Percentiles rank a stretch among this genome's conserved stretches.
These are phyloP conservation scores for Penicillium crustosum DNA, from an alignment of 2,329 filamentous ascomycete genomes.

Conservation along the genomic window DNA sequence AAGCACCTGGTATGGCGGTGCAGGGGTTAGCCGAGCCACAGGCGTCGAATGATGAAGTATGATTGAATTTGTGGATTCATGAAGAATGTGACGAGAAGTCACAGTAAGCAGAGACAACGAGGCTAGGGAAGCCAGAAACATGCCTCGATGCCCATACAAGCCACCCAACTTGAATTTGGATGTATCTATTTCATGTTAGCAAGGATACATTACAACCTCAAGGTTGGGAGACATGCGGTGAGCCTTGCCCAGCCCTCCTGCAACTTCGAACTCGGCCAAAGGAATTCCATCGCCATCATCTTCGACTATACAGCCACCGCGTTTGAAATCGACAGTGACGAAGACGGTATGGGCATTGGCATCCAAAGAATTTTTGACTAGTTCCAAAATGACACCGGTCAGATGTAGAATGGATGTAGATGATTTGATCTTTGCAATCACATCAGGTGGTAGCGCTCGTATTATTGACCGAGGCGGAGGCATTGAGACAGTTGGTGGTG, in stretches of 20 bases:
- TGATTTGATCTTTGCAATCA: constrained; percentile 77
- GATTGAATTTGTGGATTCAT: constrained; percentile 59
- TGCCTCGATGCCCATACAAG: constrained; percentile 67
- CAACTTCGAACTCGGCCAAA: constrained; percentile 67
- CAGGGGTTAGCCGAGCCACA: constrained; percentile 64
- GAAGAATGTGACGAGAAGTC: constrained; percentile 62
- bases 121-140: constrained; percentile 74
- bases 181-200: constrained; percentile 59
- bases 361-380: constrained; percentile 84
- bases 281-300: constrained; percentile 81
- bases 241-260: constrained; percentile 69
- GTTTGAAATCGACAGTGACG: constrained; percentile 70
- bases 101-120: constrained; percentile 75
- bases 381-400: constrained; percentile 66
- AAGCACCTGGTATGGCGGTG: constrained; percentile 58
- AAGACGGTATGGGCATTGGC: constrained; percentile 68
- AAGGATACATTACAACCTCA: background rate
- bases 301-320: constrained; percentile 75
- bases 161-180: constrained; percentile 63
- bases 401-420: constrained; percentile 77
- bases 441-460: constrained; percentile 66
- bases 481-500: constrained; percentile 20
- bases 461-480: constrained; percentile 48
- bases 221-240: constrained; percentile 56
- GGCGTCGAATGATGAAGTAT: constrained; percentile 68